Conservation (phyloP, 1,139 yeast species). For the Nematodospora anomalae region DNA sequence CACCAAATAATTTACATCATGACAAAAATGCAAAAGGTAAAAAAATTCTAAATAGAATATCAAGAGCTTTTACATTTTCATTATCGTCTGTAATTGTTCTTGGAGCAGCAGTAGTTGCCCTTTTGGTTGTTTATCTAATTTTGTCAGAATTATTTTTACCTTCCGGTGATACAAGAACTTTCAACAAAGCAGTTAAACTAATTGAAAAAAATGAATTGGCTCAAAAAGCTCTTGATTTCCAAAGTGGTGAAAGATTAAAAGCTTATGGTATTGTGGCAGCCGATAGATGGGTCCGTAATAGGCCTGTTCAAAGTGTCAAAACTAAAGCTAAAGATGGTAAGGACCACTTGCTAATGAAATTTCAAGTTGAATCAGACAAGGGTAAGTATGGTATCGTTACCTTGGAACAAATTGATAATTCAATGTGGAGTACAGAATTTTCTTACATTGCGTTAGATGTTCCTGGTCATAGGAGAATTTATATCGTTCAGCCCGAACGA, state of each 20-base stretch:
- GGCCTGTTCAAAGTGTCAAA: constrained; percentile 69
- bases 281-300: constrained; percentile 83
- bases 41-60: constrained; percentile 38
- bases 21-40: constrained; percentile 46
- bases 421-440: constrained; percentile 69
- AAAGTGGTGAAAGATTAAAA: constrained; percentile 60
- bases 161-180: constrained; percentile 86
- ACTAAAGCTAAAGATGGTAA: constrained; percentile 66
- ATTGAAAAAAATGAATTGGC: constrained; percentile 68
- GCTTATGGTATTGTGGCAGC: constrained; percentile 79
- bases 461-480: constrained; percentile 66
- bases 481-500: constrained; percentile 75
- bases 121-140: constrained; percentile 73
- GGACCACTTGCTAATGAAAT: constrained; percentile 80
- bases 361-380: constrained; percentile 70
- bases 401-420: constrained; percentile 71
- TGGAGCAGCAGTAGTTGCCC: constrained; percentile 66
- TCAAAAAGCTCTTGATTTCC: constrained; percentile 55
- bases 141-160: constrained; percentile 81
- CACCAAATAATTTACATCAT: constrained; percentile 37
- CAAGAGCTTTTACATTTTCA: constrained; percentile 61
- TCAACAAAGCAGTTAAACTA: constrained; percentile 79
- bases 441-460: constrained; percentile 76
- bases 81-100: constrained; percentile 60
- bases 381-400: constrained; percentile 65